These are phyloP conservation scores for Pestalotiopsis fici DNA, from an alignment of 2,329 filamentous ascomycete genomes.

Conservation along the genomic window DNA sequence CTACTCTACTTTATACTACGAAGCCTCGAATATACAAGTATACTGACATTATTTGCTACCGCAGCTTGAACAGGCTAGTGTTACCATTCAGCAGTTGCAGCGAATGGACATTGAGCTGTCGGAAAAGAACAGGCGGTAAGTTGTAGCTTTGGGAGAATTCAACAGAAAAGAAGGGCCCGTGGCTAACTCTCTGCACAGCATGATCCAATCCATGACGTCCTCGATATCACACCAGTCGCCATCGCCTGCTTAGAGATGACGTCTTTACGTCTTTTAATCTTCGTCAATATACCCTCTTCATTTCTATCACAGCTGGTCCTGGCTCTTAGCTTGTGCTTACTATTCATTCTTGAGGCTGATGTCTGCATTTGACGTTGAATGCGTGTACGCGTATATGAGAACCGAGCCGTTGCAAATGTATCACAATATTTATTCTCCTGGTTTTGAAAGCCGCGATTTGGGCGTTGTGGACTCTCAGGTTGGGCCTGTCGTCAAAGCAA, in stretches of 20 bases:
- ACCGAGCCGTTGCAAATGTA: background rate
- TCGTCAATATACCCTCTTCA: conserved; percentile 2
- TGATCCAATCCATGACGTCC: conserved; percentile 35
- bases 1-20: background rate
- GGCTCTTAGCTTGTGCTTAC: background rate
- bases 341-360: background rate
- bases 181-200: conserved; percentile 23
- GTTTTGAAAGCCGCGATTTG: no score
- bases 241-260: background rate
- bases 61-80: conserved; percentile 5
- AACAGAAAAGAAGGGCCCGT: background rate
- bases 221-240: background rate
- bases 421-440: background rate
- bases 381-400: background rate
- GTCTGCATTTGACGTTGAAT: background rate
- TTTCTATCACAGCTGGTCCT: background rate
- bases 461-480: no score
- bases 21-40: no score
- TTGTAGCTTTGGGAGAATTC: no score
- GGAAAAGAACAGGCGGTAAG: conserved; percentile 5
- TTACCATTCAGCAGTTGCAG: conserved; percentile 3
- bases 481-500: no score
- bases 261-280: background rate
- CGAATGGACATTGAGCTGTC: background rate
- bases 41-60: background rate